Conservation (phyloP, 305 asterid species). For the Andrographis paniculata region DNA sequence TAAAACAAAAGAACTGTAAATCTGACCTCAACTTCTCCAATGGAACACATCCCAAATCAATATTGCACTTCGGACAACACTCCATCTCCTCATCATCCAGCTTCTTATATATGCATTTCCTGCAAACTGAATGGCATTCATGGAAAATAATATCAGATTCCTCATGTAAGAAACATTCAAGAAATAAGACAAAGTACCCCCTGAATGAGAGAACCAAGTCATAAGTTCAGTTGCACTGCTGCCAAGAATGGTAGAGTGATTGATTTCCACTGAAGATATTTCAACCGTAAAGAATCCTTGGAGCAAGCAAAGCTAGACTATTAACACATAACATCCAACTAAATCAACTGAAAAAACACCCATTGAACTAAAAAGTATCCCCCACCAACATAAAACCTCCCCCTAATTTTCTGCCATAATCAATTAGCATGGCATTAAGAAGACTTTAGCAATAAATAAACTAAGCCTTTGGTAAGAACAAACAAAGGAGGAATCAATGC, state of each 20-base stretch:
- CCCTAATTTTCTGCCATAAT: too few relatives aligned
- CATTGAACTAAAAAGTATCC: neutral
- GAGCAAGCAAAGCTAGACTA: too few relatives aligned
- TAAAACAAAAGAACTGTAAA: slow-evolving; percentile 13
- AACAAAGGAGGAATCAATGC: neutral
- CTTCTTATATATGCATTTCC: slow-evolving; percentile 78
- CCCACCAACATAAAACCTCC: neutral
- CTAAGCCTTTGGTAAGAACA: neutral
- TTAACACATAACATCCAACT: too few relatives aligned
- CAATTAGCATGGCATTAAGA: too few relatives aligned
- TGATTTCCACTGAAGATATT: neutral
- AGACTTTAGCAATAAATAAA: too few relatives aligned
- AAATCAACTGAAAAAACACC: too few relatives aligned
- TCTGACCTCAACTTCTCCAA: slow-evolving; percentile 78
- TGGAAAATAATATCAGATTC: slow-evolving; percentile 19
- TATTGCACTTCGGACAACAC: slow-evolving; percentile 70
- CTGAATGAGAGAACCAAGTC: slow-evolving; percentile 9
- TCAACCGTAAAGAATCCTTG: too few relatives aligned
- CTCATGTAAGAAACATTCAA: slow-evolving; percentile 2
- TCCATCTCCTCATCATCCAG: slow-evolving; percentile 76
- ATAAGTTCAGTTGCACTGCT: neutral
- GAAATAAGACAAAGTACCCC: slow-evolving; percentile 7
- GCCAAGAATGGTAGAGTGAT: too few relatives aligned
- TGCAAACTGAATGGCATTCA: slow-evolving; percentile 55
- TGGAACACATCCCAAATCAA: slow-evolving; percentile 69